Percentiles rank a stretch among this genome's conserved stretches.
phyloP scores from a whole-genome alignment of 2,329 filamentous ascomycete genomes.

The Sclerotinia glacialis region DNA sequence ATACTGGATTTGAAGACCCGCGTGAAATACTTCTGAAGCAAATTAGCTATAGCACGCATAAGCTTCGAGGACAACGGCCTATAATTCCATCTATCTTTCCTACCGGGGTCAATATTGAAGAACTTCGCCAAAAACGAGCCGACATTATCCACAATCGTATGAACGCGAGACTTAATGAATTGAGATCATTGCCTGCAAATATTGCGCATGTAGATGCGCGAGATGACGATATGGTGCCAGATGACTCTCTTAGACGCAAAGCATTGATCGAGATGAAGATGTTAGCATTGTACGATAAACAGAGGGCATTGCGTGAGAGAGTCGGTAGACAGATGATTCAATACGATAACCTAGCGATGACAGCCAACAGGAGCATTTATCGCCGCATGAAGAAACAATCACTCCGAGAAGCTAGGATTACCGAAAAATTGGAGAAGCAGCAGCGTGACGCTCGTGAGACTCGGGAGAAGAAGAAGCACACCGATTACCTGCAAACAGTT shows the following conservation, averaged over 20 bases:
- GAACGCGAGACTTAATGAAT: slow-evolving; percentile 75
- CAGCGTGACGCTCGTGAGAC: slow-evolving; percentile 94
- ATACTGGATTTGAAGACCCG: slow-evolving; percentile 62
- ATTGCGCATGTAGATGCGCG: slow-evolving; percentile 80
- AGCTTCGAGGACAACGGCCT: slow-evolving; percentile 69
- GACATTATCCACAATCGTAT: slow-evolving; percentile 88
- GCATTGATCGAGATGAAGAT: slow-evolving; percentile 95
- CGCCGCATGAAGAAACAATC: slow-evolving; percentile 97
- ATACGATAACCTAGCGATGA: slow-evolving; percentile 95
- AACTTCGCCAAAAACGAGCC: slow-evolving; percentile 81
- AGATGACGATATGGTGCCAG: slow-evolving; percentile 65
- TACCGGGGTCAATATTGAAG: slow-evolving; percentile 81
- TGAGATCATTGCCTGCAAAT: slow-evolving; percentile 81
- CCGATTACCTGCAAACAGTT: slow-evolving; percentile 85
- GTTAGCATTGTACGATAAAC: slow-evolving; percentile 81
- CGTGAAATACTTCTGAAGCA: slow-evolving; percentile 48
- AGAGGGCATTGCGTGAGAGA: slow-evolving; percentile 79
- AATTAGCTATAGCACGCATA: slow-evolving; percentile 80
- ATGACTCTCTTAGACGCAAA: slow-evolving; percentile 82
- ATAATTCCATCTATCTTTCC: slow-evolving; percentile 88
- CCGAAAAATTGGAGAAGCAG: slow-evolving; percentile 98
- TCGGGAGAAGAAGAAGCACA: slow-evolving; percentile 96
- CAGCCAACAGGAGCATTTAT: slow-evolving; percentile 86
- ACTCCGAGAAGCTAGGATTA: slow-evolving; percentile 90
- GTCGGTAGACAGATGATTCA: slow-evolving; percentile 91